These are phyloP conservation scores for Sordaria brevicollis DNA, from an alignment of 495 filamentous ascomycete genomes.

Conservation along the genomic window DNA sequence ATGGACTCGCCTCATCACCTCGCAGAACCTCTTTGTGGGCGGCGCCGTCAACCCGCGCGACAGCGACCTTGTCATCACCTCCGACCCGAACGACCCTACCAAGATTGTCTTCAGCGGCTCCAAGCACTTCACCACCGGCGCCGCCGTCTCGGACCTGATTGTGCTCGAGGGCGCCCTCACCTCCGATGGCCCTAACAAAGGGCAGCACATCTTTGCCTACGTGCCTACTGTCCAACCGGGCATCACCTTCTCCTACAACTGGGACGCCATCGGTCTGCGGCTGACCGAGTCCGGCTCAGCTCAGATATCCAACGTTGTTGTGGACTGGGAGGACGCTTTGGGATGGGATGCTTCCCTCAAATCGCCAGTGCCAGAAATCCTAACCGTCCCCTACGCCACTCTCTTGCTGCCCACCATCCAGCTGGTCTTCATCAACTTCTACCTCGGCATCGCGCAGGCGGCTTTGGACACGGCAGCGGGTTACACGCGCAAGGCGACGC, in stretches of 20 bases:
- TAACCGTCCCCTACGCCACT: slow-evolving; percentile 39
- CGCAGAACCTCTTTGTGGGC: slow-evolving; percentile 51
- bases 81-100: slow-evolving; percentile 33
- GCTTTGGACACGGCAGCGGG: slow-evolving; percentile 37
- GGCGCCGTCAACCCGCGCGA: slow-evolving; percentile 54
- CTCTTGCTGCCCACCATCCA: slow-evolving; percentile 50
- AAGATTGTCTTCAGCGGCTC: slow-evolving; percentile 45
- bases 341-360: slow-evolving; percentile 42
- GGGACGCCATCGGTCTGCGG: slow-evolving; percentile 51
- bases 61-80: slow-evolving; percentile 43
- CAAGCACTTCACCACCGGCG: slow-evolving; percentile 55
- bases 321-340: slow-evolving; percentile 46
- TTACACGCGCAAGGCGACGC: slow-evolving; percentile 42
- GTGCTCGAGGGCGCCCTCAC: slow-evolving; percentile 48
- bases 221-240: slow-evolving; percentile 42
- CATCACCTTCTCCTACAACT: slow-evolving; percentile 48
- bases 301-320: slow-evolving; percentile 43
- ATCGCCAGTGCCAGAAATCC: slow-evolving; percentile 31
- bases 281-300: slow-evolving; percentile 51
- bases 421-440: slow-evolving; percentile 53
- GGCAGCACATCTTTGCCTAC: slow-evolving; percentile 49
- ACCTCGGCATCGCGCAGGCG: slow-evolving; percentile 49
- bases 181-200: slow-evolving; percentile 9
- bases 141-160: slow-evolving; percentile 50
- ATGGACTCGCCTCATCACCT: slow-evolving; percentile 39